Percentiles rank a stretch among this genome's conserved stretches.
Evolutionary conservation across 2,329 filamentous ascomycete species (phyloP).

Genomic region (Elsinoe ampelina): DNA sequence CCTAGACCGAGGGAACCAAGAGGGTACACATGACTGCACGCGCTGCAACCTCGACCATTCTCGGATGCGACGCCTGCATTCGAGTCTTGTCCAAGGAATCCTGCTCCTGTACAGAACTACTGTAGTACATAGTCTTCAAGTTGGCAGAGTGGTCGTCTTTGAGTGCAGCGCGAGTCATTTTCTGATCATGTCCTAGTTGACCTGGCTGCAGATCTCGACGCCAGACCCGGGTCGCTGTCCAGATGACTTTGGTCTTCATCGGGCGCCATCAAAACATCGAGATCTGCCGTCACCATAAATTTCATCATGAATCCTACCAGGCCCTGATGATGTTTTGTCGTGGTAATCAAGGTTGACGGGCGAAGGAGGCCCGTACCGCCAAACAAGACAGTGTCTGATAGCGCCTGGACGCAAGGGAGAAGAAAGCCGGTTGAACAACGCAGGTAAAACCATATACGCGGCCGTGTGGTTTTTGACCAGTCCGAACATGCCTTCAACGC

Average conservation of each 20-base stretch:
- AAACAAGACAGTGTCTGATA: not conserved
- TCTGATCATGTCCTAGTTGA: not conserved
- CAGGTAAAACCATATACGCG: conserved; percentile 4
- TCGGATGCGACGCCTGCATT: too few relatives aligned
- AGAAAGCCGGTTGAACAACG: not conserved
- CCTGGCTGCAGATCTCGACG: not conserved
- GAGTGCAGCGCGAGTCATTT: not conserved
- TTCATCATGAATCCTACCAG: not conserved
- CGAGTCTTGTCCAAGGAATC: too few relatives aligned
- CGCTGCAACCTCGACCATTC: not conserved
- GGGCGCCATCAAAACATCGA: conserved; percentile 3
- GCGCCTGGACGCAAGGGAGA: not conserved
- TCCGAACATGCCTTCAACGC: not conserved
- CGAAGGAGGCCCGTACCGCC: not conserved
- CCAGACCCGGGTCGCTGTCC: not conserved
- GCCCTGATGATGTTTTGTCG: not conserved
- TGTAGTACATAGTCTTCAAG: too few relatives aligned
- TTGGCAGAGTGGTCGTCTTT: not conserved
- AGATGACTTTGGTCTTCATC: not conserved
- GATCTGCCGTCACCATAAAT: not conserved
- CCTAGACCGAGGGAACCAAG: not conserved
- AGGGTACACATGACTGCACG: not conserved
- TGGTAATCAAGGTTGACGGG: not conserved
- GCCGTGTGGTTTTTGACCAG: not conserved
- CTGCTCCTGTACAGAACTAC: not conserved